Conservation (phyloP, 495 filamentous ascomycete genomes). For the Trichocladium antarcticum region DNA sequence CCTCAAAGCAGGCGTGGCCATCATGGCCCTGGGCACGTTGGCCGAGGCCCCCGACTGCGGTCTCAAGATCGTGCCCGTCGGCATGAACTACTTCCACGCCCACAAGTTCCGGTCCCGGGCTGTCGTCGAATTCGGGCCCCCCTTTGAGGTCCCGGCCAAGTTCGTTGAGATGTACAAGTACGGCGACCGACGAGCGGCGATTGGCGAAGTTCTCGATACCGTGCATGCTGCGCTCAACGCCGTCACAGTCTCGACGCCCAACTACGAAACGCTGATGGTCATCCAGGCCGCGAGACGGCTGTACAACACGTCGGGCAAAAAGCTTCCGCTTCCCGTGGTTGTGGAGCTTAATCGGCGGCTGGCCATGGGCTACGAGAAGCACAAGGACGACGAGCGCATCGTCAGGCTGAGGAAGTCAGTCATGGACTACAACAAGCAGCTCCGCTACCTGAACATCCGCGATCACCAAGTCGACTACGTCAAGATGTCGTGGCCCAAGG, state of each 20-base stretch:
- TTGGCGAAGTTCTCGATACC: constrained; percentile 67
- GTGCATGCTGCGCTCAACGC: constrained; percentile 75
- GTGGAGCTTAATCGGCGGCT: constrained; percentile 93
- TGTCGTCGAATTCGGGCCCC: constrained; percentile 88
- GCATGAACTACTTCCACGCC: constrained; percentile 99
- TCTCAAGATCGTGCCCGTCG: constrained; percentile 97
- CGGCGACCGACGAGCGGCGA: constrained; percentile 74
- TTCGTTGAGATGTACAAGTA: constrained; percentile 76
- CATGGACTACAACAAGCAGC: constrained; percentile 75
- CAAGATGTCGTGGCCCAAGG: constrained; percentile 62
- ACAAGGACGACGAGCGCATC: constrained; percentile 85
- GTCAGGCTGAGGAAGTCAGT: constrained; percentile 67
- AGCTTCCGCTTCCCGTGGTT: constrained; percentile 84
- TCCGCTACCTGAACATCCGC: constrained; percentile 72
- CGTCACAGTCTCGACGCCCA: constrained; percentile 86
- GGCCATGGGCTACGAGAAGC: constrained; percentile 81
- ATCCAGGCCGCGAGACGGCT: constrained; percentile 90
- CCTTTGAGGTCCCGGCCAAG: constrained; percentile 69
- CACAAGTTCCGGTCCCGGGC: constrained; percentile 97
- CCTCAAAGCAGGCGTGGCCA: constrained; percentile 92
- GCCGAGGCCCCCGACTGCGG: constrained; percentile 80
- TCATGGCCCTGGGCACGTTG: constrained; percentile 93
- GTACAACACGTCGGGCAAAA: constrained; percentile 90
- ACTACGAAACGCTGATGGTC: constrained; percentile 96
- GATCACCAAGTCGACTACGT: constrained; percentile 96